Evolutionary conservation across 306 rosid species (phyloP).

Genomic region (Casuarina cunninghamiana): DNA sequence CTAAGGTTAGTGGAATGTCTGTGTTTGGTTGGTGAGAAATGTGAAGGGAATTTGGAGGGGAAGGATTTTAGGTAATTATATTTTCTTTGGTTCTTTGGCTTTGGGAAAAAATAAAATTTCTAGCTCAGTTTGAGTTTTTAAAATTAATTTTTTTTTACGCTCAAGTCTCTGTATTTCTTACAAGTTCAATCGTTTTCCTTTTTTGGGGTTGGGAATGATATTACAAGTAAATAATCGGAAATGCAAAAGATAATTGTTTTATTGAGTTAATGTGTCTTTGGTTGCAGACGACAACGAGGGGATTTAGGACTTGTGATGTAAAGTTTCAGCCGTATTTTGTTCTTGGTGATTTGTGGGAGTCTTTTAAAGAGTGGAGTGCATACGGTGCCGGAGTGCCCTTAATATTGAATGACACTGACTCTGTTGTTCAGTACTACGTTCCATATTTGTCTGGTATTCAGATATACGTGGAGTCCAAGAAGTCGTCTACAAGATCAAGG

Average conservation of each 20-base stretch:
- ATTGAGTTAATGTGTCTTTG: slow-evolving; percentile 13
- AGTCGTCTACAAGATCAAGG: slow-evolving; percentile 59
- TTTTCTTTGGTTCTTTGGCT: not conserved
- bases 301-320: slow-evolving; percentile 40
- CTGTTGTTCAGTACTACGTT: slow-evolving; percentile 80
- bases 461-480: slow-evolving; percentile 52
- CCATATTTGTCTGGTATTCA: slow-evolving; percentile 89
- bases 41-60: not conserved
- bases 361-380: slow-evolving; percentile 92
- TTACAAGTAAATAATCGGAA: not conserved
- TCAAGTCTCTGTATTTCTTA: not conserved
- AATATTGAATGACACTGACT: slow-evolving; percentile 63
- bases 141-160: not conserved
- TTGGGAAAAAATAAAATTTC: not conserved
- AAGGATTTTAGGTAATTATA: too few relatives aligned
- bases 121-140: not conserved
- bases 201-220: not conserved
- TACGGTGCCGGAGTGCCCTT: slow-evolving; percentile 96
- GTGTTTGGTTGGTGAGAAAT: not conserved
- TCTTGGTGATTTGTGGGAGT: slow-evolving; percentile 85
- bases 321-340: slow-evolving; percentile 74
- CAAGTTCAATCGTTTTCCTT: not conserved
- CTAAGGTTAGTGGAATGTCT: slow-evolving; percentile 52
- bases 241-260: not conserved
- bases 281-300: slow-evolving; percentile 62